A percentile compares a stretch with the other conserved stretches of the same genome.
Evolutionary conservation across 2,329 filamentous ascomycete species (phyloP).

Genomic region (Ophiocordyceps sinensis): DNA sequence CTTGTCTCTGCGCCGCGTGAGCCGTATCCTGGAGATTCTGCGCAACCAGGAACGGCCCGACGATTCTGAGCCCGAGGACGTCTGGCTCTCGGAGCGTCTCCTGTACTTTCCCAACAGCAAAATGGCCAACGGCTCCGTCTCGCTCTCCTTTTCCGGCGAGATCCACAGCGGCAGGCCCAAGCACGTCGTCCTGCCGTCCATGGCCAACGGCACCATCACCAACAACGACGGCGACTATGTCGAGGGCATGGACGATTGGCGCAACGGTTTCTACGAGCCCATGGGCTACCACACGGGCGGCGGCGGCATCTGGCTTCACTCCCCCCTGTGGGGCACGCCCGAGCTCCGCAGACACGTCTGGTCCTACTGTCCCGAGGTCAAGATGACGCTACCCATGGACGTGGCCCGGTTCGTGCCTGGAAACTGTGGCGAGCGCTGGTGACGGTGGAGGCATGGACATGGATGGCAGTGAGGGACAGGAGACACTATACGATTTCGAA

Average conservation of each 20-base stretch:
- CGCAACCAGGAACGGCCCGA: conserved; percentile 28
- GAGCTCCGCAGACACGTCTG: conserved; percentile 34
- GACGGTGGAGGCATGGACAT: background rate
- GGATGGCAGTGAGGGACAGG: background rate
- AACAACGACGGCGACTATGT: conserved; percentile 13
- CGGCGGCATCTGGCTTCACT: conserved; percentile 29
- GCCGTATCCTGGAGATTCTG: conserved; percentile 36
- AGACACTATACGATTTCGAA: background rate
- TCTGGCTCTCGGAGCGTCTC: conserved; percentile 39
- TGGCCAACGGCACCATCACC: conserved; percentile 12
- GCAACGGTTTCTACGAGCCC: conserved; percentile 38
- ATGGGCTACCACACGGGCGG: conserved; percentile 45
- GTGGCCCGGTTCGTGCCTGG: conserved; percentile 35
- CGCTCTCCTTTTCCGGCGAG: conserved; percentile 36
- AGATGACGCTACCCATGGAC: conserved; percentile 42
- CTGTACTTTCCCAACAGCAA: conserved; percentile 31
- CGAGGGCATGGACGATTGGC: conserved; percentile 32
- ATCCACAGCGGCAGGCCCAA: conserved; percentile 20
- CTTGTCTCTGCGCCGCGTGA: conserved; percentile 36
- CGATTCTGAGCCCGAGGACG: conserved; percentile 35
- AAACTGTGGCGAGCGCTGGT: conserved; percentile 20
- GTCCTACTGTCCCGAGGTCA: conserved; percentile 44
- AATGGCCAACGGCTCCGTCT: conserved; percentile 36
- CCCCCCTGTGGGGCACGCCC: conserved; percentile 32
- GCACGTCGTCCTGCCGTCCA: conserved; percentile 8